These are phyloP conservation scores for Talaromyces nanjingensis DNA, from an alignment of 495 filamentous ascomycete species.

Conservation along the genomic window DNA sequence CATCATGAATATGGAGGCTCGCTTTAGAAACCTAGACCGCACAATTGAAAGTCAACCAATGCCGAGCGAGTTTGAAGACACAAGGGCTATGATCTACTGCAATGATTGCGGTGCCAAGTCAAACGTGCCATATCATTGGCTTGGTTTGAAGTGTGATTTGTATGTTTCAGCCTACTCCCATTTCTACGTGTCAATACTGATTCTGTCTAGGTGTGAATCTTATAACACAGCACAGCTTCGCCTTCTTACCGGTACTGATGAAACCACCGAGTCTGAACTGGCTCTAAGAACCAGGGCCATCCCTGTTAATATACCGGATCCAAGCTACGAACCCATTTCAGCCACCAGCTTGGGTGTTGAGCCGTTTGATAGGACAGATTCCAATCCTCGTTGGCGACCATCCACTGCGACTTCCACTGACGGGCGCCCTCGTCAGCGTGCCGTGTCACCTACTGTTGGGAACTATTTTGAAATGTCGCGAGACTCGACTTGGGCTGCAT, in stretches of 20 bases:
- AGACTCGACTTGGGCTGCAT: conserved; percentile 23
- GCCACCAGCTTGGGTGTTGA: conserved; percentile 15
- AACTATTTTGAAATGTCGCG: conserved; percentile 42
- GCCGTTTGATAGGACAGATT: conserved; percentile 16
- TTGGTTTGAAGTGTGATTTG: conserved; percentile 83
- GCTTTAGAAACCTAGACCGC: conserved; percentile 82
- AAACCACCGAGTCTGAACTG: conserved; percentile 13
- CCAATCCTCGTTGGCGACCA: conserved; percentile 21
- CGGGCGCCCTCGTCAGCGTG: conserved; percentile 25
- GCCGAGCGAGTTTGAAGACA: conserved; percentile 73
- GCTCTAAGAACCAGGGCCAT: conserved; percentile 17
- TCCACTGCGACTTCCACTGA: conserved; percentile 20
- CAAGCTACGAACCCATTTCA: conserved; percentile 26
- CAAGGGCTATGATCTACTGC: conserved; percentile 76
- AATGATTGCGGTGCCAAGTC: conserved; percentile 91
- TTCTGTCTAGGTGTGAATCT: conserved; percentile 52
- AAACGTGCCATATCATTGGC: conserved; percentile 84
- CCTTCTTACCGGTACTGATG: conserved; percentile 41
- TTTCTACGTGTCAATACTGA: conserved; percentile 13
- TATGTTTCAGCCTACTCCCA: conserved; percentile 22
- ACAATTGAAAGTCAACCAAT: conserved; percentile 86
- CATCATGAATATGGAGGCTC: conserved; percentile 92
- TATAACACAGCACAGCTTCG: conserved; percentile 77
- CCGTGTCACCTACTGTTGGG: conserved; percentile 32
- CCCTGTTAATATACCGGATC: conserved; percentile 20